phyloP scores from a whole-genome alignment of 2,329 filamentous ascomycete genomes.

The Cladophialophora psammophila region DNA sequence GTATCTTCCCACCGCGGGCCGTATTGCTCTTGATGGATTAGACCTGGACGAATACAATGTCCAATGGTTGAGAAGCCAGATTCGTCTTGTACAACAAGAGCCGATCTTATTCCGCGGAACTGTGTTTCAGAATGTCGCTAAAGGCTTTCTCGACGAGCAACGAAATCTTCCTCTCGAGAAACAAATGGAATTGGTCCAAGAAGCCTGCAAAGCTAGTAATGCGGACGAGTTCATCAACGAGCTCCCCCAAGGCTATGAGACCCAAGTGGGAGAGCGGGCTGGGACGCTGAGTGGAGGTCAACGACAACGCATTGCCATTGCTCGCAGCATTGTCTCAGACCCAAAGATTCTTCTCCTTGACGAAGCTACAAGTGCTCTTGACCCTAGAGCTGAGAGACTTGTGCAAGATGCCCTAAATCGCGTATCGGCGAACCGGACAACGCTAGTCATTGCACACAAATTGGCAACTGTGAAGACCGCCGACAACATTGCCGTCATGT shows the following conservation, averaged over 20 bases:
- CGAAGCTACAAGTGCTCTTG: constrained; percentile 75
- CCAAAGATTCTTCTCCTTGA: constrained; percentile 74
- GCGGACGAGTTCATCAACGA: constrained; percentile 73
- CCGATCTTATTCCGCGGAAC: constrained; percentile 72
- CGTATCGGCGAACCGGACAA: constrained; percentile 68
- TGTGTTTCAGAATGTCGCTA: constrained; percentile 68
- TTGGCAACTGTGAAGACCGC: constrained; percentile 77
- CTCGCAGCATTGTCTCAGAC: constrained; percentile 71
- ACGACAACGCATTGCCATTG: constrained; percentile 79
- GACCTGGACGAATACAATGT: constrained; percentile 65
- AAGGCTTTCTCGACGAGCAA: constrained; percentile 57
- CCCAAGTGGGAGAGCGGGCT: constrained; percentile 76
- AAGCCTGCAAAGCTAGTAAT: constrained; percentile 71
- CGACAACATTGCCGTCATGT: constrained; percentile 78
- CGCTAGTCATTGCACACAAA: constrained; percentile 78
- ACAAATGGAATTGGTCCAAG: constrained; percentile 51
- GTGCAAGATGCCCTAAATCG: constrained; percentile 62
- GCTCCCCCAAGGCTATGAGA: constrained; percentile 74
- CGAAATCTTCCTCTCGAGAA: constrained; percentile 43
- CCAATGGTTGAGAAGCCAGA: constrained; percentile 65
- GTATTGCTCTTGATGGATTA: constrained; percentile 62
- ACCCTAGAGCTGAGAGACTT: constrained; percentile 61
- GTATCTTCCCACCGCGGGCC: constrained; percentile 53
- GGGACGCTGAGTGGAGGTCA: constrained; percentile 82
- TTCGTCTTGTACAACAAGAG: constrained; percentile 72